Evolutionary conservation across 192 early-diverging fungal species (phyloP), one percentile per base, ranked within the genome.

Genomic region (Coemansia sp.): DNA sequence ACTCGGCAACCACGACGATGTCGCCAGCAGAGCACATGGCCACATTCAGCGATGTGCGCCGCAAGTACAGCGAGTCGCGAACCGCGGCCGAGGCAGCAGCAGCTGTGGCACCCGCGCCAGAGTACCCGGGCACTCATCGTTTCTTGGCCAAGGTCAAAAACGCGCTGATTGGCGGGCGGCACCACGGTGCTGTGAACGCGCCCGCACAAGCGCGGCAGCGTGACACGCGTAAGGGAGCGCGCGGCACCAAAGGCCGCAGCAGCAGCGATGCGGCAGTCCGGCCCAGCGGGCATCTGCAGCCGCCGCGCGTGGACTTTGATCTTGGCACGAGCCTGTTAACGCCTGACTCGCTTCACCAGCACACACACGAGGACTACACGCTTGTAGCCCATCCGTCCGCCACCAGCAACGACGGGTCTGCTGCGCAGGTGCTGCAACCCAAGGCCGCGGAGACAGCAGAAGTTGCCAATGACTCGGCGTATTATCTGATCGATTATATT

Each of bases 401-500:
- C 59, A 9, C 34, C 34, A 38, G 34, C 34, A 38, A 38, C 10
- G 34, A 9, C 10, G 10, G 34, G 34, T 12, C 34, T 3, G 32
- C 57, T 2, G 12, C 56, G 22, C 25, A 4, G 44, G 49, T 58
- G 14, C n/a, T 51, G 23, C 54, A 28, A 18, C 3, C 49, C 8
- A 30, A 63, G 49, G 27, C 47, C 14, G 19, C 54, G 9, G 48
- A 47, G n/a, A 14, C 64, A 18, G 52, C 56, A n/a, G 19, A 49
- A 3, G 58, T 50, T 18, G 57, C 49, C 27, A 71, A 64, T 26
- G 70, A 78, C 67, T 72, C 65, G 48, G 55, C 62, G 24, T 72
- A 78, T 62, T 78, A 78, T 23, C 59, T 78, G 44, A 73, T 78
- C 25, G 76, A 78, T 60, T 78, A 78, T 48, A 78, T 78, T 54